phyloP scores from a whole-genome alignment of 225 moss, liverwort and hornwort genomes.

The Polytrichum formosum region DNA sequence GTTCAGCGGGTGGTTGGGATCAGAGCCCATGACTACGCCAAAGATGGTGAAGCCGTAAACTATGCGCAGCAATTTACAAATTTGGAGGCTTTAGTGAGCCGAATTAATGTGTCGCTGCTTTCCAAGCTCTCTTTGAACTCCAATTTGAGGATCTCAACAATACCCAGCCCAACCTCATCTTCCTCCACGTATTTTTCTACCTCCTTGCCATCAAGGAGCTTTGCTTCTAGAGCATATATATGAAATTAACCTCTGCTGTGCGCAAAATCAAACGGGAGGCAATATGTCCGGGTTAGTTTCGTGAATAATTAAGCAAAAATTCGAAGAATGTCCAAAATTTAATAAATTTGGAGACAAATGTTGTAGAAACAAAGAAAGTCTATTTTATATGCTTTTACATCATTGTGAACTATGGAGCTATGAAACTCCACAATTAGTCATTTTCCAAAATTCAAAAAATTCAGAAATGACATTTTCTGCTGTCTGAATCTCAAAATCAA shows the following conservation, averaged over 20 bases:
- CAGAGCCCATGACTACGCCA: conserved; percentile 51
- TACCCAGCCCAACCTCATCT: conserved; percentile 5
- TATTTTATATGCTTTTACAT: too few relatives aligned
- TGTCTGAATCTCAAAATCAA: too few relatives aligned
- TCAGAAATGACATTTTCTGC: too few relatives aligned
- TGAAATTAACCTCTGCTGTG: not conserved
- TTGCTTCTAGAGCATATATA: too few relatives aligned
- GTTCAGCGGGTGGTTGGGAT: conserved; percentile 2
- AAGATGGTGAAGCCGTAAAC: conserved; percentile 26
- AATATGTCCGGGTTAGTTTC: not conserved
- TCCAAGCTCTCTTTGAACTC: conserved; percentile 23
- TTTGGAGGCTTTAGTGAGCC: conserved; percentile 40
- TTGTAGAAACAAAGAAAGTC: too few relatives aligned
- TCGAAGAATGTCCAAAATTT: too few relatives aligned
- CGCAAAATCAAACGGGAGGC: not conserved
- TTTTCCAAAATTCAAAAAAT: too few relatives aligned
- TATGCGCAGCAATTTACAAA: conserved; percentile 49
- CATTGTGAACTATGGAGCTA: too few relatives aligned
- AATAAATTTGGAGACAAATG: too few relatives aligned
- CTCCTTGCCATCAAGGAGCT: not conserved
- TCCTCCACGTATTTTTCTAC: conserved; percentile 15
- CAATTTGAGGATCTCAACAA: too few relatives aligned
- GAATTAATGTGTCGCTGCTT: conserved; percentile 39
- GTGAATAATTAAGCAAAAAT: too few relatives aligned
- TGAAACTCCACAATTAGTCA: too few relatives aligned